Evolutionary conservation across 768 basidiomycete genomes (phyloP).

Genomic region (Cystobasidium tubakii): DNA sequence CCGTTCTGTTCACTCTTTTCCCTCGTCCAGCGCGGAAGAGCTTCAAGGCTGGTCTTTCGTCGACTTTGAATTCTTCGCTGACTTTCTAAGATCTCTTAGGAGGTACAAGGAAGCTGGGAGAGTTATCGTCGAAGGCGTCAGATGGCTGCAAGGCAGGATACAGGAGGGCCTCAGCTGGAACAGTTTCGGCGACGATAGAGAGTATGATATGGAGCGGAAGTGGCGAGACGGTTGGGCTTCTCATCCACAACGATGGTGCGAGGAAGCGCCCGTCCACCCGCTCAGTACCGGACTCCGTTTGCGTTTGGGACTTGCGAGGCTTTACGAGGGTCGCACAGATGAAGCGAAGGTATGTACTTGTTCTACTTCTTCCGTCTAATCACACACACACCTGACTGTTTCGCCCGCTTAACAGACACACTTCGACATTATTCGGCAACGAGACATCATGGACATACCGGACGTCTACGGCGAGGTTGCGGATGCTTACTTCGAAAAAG

Average conservation of each 20-base stretch:
- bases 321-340: constrained; percentile 69
- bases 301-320: constrained; percentile 71
- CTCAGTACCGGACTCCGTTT: constrained; percentile 75
- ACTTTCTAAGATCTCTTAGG: constrained; percentile 68
- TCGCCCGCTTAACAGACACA: constrained; percentile 77
- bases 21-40: constrained; percentile 52
- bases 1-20: constrained; percentile 52
- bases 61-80: constrained; percentile 76
- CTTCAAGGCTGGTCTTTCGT: constrained; percentile 56
- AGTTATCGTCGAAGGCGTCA: constrained; percentile 65
- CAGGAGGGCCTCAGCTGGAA: constrained; percentile 70
- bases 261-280: constrained; percentile 50
- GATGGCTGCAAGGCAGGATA: constrained; percentile 87
- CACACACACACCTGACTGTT: too few species aligned
- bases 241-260: constrained; percentile 50
- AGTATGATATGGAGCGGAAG: constrained; percentile 58
- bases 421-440: constrained; percentile 62
- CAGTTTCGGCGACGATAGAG: constrained; percentile 73
- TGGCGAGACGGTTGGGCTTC: constrained; percentile 50
- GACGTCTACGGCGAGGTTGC: constrained; percentile 76
- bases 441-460: constrained; percentile 71
- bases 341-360: constrained; percentile 72
- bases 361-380: too few species aligned
- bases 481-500: constrained; percentile 71
- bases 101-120: constrained; percentile 65